A percentile compares a stretch with the other conserved stretches of the same genome.
phyloP scores from a whole-genome alignment of 208 protist species.

The Trypanosoma brucei region DNA sequence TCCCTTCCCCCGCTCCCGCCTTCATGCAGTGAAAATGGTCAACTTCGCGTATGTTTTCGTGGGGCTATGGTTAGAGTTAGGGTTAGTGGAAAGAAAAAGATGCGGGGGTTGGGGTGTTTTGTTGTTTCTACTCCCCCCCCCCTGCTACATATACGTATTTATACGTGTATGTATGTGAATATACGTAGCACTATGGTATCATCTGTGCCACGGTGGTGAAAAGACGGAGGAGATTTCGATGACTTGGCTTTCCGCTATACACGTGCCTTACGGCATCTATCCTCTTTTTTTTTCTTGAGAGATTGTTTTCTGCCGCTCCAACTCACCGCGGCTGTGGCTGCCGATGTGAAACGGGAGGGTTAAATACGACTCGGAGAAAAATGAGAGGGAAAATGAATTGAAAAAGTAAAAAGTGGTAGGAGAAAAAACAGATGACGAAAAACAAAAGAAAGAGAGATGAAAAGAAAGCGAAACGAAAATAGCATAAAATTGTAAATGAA shows the following conservation, averaged over 20 bases:
- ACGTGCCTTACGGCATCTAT: no score
- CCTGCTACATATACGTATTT: not conserved
- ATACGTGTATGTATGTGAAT: not conserved
- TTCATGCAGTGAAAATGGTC: no score
- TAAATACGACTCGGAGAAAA: not conserved
- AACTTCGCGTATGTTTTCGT: no score
- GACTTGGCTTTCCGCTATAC: no score
- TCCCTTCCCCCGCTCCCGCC: no score
- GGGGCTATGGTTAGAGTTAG: not conserved
- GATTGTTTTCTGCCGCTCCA: no score
- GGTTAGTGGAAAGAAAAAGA: not conserved
- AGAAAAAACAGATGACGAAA: constrained; percentile 1
- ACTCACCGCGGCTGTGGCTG: no score
- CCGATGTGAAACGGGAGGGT: no score
- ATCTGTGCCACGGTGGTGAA: no score
- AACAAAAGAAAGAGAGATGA: constrained; percentile 1
- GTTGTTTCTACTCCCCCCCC: not conserved
- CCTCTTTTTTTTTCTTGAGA: no score
- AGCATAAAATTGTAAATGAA: not conserved
- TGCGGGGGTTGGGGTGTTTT: not conserved
- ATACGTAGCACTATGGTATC: not conserved
- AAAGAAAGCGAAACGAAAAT: constrained; percentile 1
- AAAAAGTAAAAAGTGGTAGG: constrained; percentile 4
- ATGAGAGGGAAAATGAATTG: not conserved
- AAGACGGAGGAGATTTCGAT: no score